Evolutionary conservation across 2,329 filamentous ascomycete genomes (phyloP), one percentile per base, ranked within the genome.

Genomic region (Colletotrichum sublineola): DNA sequence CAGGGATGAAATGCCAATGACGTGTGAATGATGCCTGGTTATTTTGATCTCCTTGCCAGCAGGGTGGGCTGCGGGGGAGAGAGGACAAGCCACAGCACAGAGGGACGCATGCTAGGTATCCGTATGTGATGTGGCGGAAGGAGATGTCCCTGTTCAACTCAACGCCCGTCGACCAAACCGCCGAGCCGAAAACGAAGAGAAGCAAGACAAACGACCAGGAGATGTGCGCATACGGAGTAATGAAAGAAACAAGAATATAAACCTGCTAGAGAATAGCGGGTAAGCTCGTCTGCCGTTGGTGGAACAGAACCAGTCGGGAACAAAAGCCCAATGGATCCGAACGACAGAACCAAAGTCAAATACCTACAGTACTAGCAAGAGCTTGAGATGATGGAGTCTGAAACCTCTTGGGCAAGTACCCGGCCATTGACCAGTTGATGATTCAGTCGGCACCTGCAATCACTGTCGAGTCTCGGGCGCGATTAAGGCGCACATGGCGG

Each of bases 1-100:
- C 48, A 68, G 52, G 64, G 65, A 63, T 63, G 44, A 18, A 31
- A 46, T 36, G 24, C 18, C 60, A 56, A 61, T 72, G 69, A 72
- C 69, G 69, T 65, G 53, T 50, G 46, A 29, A 44, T 68, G 69
- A 63, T 63, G 53, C 4, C 53, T n/a, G 18, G 29, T 29, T 38
- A 29, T 36, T 38, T 31, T 20, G 33, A 29, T 18, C 40, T 15
- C 15, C 24, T 40, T 58, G 36, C 29, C 42, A 36, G 20, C 42
- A 31, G 20, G 44, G 38, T 14, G 40, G 50, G 53, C 40, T 31
- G 42, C 40, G n/a, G 18, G 42, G 31, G 33, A n/a, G 33, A 12
- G 20, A n/a, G 31, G 33, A 52, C n/a, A 6, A 40, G 61, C 36
- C 48, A 40, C 61, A 31, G 15, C n/a, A 15, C 29, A 18, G 24